A percentile compares a stretch with the other conserved stretches of the same genome.
Conservation (phyloP, 139 green algal species). For the Nannochloris sp. region DNA sequence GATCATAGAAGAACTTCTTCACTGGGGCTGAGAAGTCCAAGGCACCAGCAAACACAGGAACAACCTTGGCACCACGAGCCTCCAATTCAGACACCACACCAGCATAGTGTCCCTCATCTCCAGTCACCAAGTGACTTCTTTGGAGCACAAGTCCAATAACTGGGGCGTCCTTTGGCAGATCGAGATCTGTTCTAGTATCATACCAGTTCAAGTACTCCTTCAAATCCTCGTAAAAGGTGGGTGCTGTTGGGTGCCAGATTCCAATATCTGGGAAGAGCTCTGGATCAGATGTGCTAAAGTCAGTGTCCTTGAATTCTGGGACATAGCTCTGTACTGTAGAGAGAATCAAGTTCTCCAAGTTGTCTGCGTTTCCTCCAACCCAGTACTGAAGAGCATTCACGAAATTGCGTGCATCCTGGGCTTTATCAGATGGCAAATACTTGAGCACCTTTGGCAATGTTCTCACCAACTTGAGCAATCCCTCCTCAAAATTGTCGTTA, state of each 20-base stretch:
- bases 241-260: conserved; percentile 93
- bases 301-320: conserved; percentile 68
- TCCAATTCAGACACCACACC: conserved; percentile 91
- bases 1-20: conserved; percentile 98
- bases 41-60: conserved; percentile 95
- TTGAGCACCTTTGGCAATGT: conserved; percentile 78
- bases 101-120: conserved; percentile 93
- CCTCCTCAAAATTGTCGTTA: conserved; percentile 98
- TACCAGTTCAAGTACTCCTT: conserved; percentile 99
- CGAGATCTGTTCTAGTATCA: conserved; percentile 87
- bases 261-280: conserved; percentile 90
- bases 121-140: conserved; percentile 94
- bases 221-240: conserved; percentile 88
- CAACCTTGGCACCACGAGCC: conserved; percentile 78
- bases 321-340: conserved; percentile 77
- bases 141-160: conserved; percentile 95
- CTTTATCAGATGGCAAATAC: conserved; percentile 89
- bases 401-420: conserved; percentile 71
- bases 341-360: conserved; percentile 97
- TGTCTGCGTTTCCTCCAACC: conserved; percentile 92
- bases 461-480: conserved; percentile 92
- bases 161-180: conserved; percentile 75
- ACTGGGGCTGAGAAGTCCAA: conserved; percentile 95
- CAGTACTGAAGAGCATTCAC: conserved; percentile 98
- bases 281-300: conserved; percentile 70